Base-by-base conservation (phyloP, 345 rosid species). In the Dipteronia dyeriana region DNA sequence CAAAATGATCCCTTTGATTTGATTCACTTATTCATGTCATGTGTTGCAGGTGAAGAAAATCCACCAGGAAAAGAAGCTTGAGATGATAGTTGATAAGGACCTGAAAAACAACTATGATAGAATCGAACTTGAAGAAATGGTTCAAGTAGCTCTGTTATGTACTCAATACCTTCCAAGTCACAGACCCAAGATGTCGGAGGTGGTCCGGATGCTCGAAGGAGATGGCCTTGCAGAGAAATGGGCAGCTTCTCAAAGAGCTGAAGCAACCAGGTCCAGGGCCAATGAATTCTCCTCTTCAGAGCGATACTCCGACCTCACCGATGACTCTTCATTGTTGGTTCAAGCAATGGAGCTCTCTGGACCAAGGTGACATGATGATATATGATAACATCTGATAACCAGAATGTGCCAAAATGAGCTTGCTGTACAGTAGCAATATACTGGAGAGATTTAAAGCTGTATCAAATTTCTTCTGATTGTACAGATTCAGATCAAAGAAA, bases 321-420 rank as follows among this genome's bases (percentile, higher is more conserved):
- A 94, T 71, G 97, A 97, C 82, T 94, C 97, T 68, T 84, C 92
- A 1, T 80, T 91, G 70, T 75, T 95, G 25, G 92, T 88, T 78
- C 92, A 93, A 80, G 97, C 92, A 34, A 91, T 95, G 97, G 98
- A 95, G 84, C 92, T 93, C 80, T 95, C 97, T 12, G 98, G 98
- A 84, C 98, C 98, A 54, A 87, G 97, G 84, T 93, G 85, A 95
- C 85, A 75, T 47, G 62, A 75, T n/a, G 12, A 54, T 10, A 2
- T 12, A 20, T 10, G 25, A 70, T 25, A 23, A 11, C 57, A 62
- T 54, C 68, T 47, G 66, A 51, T 38, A 66, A 75, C 53, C 38
- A 43, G 47, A 63, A 66, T 20, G 49, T 60, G 31, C 49, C 66
- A 53, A 66, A 80, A 72, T 75, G 79, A 78, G 77, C 26, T 70